Base-by-base conservation (phyloP, 208 protist species). In the Trypanosoma mega region DNA sequence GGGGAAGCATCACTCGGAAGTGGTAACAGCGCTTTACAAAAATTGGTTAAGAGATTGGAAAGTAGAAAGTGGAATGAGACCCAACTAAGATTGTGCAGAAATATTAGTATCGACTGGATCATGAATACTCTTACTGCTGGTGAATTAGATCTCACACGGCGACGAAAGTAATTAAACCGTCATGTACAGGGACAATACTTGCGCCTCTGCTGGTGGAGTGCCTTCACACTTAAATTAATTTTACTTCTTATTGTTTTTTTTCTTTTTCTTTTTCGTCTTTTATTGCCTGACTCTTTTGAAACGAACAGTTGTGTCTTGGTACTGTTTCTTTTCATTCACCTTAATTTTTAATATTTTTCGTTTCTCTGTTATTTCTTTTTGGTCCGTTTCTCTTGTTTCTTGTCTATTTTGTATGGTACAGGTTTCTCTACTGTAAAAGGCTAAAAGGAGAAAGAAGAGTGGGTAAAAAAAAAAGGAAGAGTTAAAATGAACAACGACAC, bases 81-180 rank as follows among this genome's bases (percentile, higher is more conserved):
- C 23, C 81, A 92, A 65, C 56, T 68, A 9, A 63, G 50, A 49
- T 49, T 80, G 20, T 74, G 80, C 21, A 56, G 72, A 21, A 41
- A 49, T 14, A 34, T 92, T 3, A 87, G 78, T 16, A 62, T 56
- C 16, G 72, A 80, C 7, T 92, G 85, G 85, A 46, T 92, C 29
- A 66, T 92, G 23, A 61, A 52, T n/a, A 69, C 74, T 33, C 66
- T 90, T 27, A 80, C 74, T 2, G 49, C 37, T 24, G 64, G 67
- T 3, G 79, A 90, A 59, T 63, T 90, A 23, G 76, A 90, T 69
- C 68, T 82, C 1, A 33, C 31, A 18, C 63, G 65, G 26, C 55
- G 50, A 31, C 51, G 36, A 8, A 29, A 26, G 0, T 66, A 65
- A 33, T 45, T 20, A 53, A 14, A 26, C 29, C 34, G 5, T 45